Base-by-base conservation (phyloP, 768 basidiomycete genomes). In the Leccinellum luteum region DNA sequence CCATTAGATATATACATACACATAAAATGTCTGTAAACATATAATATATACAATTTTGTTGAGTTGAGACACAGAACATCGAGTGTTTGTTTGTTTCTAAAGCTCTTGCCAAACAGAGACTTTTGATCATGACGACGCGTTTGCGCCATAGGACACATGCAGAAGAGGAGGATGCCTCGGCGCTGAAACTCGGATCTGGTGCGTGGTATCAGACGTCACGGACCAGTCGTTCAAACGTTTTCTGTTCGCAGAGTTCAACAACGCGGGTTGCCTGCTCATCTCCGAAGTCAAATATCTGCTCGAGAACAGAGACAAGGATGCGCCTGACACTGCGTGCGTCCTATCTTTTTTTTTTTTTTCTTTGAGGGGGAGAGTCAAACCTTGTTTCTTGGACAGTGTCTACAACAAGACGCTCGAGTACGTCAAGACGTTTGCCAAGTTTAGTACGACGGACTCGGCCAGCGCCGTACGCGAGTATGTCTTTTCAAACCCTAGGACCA, bases 401-500 rank as follows among this genome's bases (percentile, higher is more conserved):
- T 96, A 92, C 73, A 94, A 93, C 73, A 95, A 95, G 72, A 94
- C 94, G 1, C 76, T 91, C 43, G 92, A 94, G 65, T 95, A 95
- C 67, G 93, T 95, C 61, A 89, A 90, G 71, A 90, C 87, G 8
- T 95, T 96, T 69, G 83, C 92, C 13, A 91, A 94, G 75, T 95
- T 94, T 75, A 90, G 85, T 64, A 91, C 87, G 45, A 89, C 86
- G 21, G 92, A 90, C 67, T 87, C 86, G 48, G 90, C 90, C 6
- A 84, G 85, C 64, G 89, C 90, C 43, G 92, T 94, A 55, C 89
- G 93, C 83, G 87, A 89, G 92, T 93, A 64, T 35, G 31, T n/a
- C 5, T 31, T n/a, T 8, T 6, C 2, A 25, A 25, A 25, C 25
- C 25, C 25, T 25, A 19, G 41, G 19, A 4, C 4, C 12, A 13